A percentile compares a stretch with the other conserved stretches of the same genome.
Evolutionary conservation across 78 protist species (phyloP).

Genomic region (Dictyostelium discoideum): dicty_2.7 NC_007088.5:4854001-4854500

Average conservation of each 20-base stretch:
- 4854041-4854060: background rate
- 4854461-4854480: background rate
- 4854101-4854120: background rate
- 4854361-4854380: background rate
- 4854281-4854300: background rate
- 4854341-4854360: background rate
- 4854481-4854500: background rate
- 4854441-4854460: background rate
- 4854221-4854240: background rate
- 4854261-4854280: background rate
- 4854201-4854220: background rate
- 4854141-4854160: background rate
- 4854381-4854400: background rate
- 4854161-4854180: background rate
- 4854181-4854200: background rate
- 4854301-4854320: background rate
- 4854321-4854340: background rate
- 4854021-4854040: constrained; percentile 6
- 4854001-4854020: background rate
- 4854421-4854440: background rate
- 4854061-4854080: background rate
- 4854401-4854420: background rate
- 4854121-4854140: background rate
- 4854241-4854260: background rate
- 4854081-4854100: background rate